A percentile compares a stretch with the other conserved stretches of the same genome.
These are phyloP conservation scores for Stachybotrys elegans DNA, from an alignment of 2,329 filamentous ascomycete species.

Conservation along the genomic window DNA sequence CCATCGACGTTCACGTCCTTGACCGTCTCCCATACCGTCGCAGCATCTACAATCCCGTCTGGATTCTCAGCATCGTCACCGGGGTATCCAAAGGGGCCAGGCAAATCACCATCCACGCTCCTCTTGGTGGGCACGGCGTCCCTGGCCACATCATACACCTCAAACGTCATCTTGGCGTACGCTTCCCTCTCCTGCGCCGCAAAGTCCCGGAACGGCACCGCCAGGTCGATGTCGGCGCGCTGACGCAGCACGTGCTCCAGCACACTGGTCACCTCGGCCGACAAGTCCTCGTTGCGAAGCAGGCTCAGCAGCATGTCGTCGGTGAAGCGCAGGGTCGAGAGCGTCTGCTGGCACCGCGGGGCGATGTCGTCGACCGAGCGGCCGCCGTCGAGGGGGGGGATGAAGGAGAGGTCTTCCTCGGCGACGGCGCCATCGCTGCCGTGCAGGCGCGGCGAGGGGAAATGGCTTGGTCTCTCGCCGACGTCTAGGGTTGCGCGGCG, in stretches of 20 bases:
- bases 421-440: conserved; percentile 11
- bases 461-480: conserved; percentile 17
- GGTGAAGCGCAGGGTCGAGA: conserved; percentile 24
- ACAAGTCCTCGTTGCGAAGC: conserved; percentile 35
- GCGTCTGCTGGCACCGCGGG: conserved; percentile 9
- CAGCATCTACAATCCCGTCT: conserved; percentile 29
- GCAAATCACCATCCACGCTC: conserved; percentile 20
- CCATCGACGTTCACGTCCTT: conserved; percentile 29
- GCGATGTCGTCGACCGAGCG: conserved; percentile 12
- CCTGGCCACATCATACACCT: conserved; percentile 50
- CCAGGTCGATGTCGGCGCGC: conserved; percentile 25
- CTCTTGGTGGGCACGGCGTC: conserved; percentile 34
- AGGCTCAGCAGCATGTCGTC: conserved; percentile 38
- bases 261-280: conserved; percentile 29
- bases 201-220: conserved; percentile 25
- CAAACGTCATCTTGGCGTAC: conserved; percentile 47
- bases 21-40: conserved; percentile 36
- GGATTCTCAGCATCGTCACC: conserved; percentile 18
- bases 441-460: conserved; percentile 14
- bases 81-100: conserved; percentile 17
- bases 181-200: conserved; percentile 30
- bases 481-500: conserved; percentile 25
- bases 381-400: conserved; percentile 21
- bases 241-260: conserved; percentile 31
- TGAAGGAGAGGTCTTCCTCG: conserved; percentile 26